A percentile compares a stretch with the other conserved stretches of the same genome.
Conservation (phyloP, 768 basidiomycete species). For the Ramaria rubella region DNA sequence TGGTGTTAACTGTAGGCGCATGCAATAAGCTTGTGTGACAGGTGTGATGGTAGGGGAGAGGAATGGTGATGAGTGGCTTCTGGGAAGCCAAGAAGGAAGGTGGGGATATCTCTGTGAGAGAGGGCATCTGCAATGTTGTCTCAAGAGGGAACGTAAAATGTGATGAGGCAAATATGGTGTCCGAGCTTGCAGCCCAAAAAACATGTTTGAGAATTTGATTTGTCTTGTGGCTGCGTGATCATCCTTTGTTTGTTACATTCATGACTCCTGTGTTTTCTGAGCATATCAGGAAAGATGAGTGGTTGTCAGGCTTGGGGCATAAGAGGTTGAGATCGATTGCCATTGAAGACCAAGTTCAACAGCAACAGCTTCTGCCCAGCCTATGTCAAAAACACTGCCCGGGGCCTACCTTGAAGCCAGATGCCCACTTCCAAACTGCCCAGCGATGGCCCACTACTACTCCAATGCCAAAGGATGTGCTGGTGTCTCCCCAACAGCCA, state of each 20-base stretch:
- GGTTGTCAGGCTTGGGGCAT: no score
- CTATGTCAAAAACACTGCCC: constrained; percentile 23
- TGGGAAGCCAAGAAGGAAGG: no score
- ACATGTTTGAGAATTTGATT: constrained; percentile 26
- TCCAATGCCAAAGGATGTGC: constrained; percentile 30
- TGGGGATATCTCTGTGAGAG: no score
- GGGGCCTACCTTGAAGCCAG: constrained; percentile 25
- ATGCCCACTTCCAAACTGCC: constrained; percentile 26
- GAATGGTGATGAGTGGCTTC: no score
- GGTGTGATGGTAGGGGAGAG: no score
- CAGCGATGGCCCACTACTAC: constrained; percentile 23
- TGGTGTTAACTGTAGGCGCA: no score
- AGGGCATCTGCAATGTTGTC: constrained; percentile 27
- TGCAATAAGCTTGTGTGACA: no score
- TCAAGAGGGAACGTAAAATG: constrained; percentile 18
- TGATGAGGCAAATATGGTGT: constrained; percentile 8
- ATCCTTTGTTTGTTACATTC: constrained; percentile 22
- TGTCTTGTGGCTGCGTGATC: constrained; percentile 20
- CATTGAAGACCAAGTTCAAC: constrained; percentile 28
- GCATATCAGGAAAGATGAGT: constrained; percentile 18
- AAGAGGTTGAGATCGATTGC: no score
- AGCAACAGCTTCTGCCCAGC: constrained; percentile 35
- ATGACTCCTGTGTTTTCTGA: constrained; percentile 34
- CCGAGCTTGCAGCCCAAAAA: constrained; percentile 16
- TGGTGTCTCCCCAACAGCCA: constrained; percentile 31